Evolutionary conservation across 1,139 yeast genomes (phyloP), one percentile per base, ranked within the genome.

Genomic region (Candida tropicalis): DNA sequence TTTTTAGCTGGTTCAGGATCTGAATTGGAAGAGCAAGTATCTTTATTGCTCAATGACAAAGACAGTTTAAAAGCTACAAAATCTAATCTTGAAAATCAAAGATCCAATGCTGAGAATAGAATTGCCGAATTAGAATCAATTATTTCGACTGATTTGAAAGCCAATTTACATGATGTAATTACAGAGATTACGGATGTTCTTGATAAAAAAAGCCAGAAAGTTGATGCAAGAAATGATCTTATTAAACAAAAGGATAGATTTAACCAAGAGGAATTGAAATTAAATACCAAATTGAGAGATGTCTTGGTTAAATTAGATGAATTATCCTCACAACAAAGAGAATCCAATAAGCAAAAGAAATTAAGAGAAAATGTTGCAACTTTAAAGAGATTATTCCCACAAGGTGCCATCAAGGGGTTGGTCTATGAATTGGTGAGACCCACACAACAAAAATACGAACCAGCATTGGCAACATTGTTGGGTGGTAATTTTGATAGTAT

Each of bases 401-500:
- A 60, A 23, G 71, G 70, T 13, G 87, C 95, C 2, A 93, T 91
- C 7, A 79, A 77, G 52, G 97, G 97, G 1, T 64, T 88, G 20
- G 81, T 91, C 2, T 77, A 82, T 51, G 97, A 90, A 54, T 68
- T 93, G 29, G 86, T 95, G 38, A 79, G 82, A 44, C 97, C 98
- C 8, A 75, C 82, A 18, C 87, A 86, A 54, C 82, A 80, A 45
- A 84, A 80, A 55, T 91, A 82, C 60, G 90, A 87, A 42, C 57
- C 73, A 6, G 96, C 99, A 0, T 76, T 93, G 34, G 82, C 87
- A 40, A 85, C 95, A 0, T 78, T 87, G 5, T 67, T 93, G 35
- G 99, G 98, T 4, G 77, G 79, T 50, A 79, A 88, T 55, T 79
- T 83, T 52, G 96, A 93, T 60, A 79, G 97, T 0, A 78, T 93